A percentile compares a stretch with the other conserved stretches of the same genome.
Conservation (phyloP, 2,329 filamentous ascomycete species). For the Thielaviopsis euricoi region DNA sequence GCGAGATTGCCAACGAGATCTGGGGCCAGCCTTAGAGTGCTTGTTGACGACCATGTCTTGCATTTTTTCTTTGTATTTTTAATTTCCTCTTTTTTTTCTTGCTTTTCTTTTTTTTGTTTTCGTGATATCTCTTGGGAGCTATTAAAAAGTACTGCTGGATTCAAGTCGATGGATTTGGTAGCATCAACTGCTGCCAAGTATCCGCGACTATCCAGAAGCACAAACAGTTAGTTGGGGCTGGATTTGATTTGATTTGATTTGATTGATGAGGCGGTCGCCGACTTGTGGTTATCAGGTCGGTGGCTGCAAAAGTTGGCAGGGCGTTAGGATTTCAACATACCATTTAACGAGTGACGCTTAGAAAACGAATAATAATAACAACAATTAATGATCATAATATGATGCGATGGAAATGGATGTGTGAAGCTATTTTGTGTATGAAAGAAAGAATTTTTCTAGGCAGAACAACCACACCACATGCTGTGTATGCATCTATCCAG, state of each 20-base stretch:
- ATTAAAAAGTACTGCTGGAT: not conserved
- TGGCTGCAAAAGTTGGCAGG: not conserved
- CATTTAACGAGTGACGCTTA: constrained; percentile 9
- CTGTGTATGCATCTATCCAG: not conserved
- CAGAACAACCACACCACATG: no score
- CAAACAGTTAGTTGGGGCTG: not conserved
- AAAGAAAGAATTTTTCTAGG: no score
- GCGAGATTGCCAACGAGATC: constrained; percentile 46
- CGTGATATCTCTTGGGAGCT: constrained; percentile 1
- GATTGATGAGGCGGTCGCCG: not conserved
- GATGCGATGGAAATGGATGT: not conserved
- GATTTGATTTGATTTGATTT: not conserved
- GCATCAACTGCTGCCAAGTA: constrained; percentile 9
- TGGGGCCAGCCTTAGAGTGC: constrained; percentile 26
- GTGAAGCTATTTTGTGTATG: no score
- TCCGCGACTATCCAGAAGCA: not conserved
- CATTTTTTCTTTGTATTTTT: not conserved
- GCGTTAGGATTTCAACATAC: constrained; percentile 11
- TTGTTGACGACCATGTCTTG: not conserved
- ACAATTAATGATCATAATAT: constrained; percentile 5
- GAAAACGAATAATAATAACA: constrained; percentile 2
- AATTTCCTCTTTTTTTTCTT: not conserved
- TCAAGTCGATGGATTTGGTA: not conserved
- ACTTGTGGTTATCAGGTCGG: no score
- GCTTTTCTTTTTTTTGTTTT: constrained; percentile 3